Conservation (phyloP, 2,329 filamentous ascomycete species). For the Domatiomyces globalis region DNA sequence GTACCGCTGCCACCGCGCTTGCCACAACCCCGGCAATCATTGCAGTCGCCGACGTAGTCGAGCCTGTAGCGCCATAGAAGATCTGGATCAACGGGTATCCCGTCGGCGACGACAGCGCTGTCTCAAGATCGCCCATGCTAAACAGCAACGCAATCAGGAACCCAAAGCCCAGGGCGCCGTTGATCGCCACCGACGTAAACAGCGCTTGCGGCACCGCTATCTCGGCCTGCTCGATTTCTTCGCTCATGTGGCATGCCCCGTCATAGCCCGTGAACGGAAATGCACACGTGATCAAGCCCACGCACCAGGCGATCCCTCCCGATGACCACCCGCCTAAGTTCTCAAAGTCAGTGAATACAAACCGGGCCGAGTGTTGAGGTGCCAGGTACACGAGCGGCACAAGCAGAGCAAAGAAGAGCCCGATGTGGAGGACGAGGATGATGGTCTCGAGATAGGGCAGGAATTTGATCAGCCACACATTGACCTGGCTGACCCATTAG, state of each 20-base stretch:
- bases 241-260: slow-evolving; percentile 21
- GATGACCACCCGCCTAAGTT: slow-evolving; percentile 34
- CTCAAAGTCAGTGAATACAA: slow-evolving; percentile 33
- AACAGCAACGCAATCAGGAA: slow-evolving; percentile 34
- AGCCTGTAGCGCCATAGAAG: slow-evolving; percentile 34
- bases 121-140: slow-evolving; percentile 28
- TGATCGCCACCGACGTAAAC: slow-evolving; percentile 35
- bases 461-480: slow-evolving; percentile 22
- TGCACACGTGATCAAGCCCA: slow-evolving; percentile 25
- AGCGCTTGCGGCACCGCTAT: slow-evolving; percentile 36
- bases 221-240: slow-evolving; percentile 38
- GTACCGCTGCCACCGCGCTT: slow-evolving; percentile 22
- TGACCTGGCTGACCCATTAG: slow-evolving; percentile 11
- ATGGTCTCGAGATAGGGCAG: slow-evolving; percentile 21
- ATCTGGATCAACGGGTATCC: slow-evolving; percentile 38
- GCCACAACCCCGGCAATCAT: slow-evolving; percentile 21
- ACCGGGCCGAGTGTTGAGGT: slow-evolving; percentile 21
- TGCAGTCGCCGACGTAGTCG: slow-evolving; percentile 30
- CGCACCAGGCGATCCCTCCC: slow-evolving; percentile 33
- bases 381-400: slow-evolving; percentile 24
- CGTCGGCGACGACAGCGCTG: slow-evolving; percentile 28
- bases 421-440: slow-evolving; percentile 22
- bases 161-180: slow-evolving; percentile 34
- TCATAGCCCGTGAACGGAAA: slow-evolving; percentile 21
- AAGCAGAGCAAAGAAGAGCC: slow-evolving; percentile 26